Evolutionary conservation across 768 basidiomycete genomes (phyloP), one percentile per base, ranked within the genome.

Genomic region (Rhodotorula paludigena): DNA sequence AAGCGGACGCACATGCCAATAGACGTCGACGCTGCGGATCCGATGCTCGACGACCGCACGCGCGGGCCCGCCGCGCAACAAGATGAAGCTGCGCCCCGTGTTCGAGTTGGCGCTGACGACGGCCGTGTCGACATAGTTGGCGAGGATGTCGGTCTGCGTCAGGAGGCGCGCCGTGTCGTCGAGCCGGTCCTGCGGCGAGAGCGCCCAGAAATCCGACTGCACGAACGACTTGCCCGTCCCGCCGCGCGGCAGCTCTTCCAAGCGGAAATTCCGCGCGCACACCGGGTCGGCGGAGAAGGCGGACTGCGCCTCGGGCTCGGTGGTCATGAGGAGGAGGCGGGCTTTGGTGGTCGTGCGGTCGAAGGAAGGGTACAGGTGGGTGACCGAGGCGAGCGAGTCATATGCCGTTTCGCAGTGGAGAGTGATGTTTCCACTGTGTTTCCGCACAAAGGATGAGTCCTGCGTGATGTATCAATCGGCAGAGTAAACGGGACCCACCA

Each of bases 31-130:
- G 35, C 53, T 55, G 15, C 61, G 30, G 35, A 63, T 20, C 25
- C 16, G 8, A 5, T 54, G 53, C 25, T 48, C 39, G 3, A 38
- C 32, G 20, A 39, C 35, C 10, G 48, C 53, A 9, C 61, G 18
- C 9, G 30, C 23, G 6, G 61, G 61, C 16, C 61, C 61, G 3
- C 53, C 61, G 18, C 53, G 44, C 35, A 49, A 23, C 33, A 63
- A 47, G 45, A 63, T 47, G 7, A 63, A 14, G 20, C 16, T 47
- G 16, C 61, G 10, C 1, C 41, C 61, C 4, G 55, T 28, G 45
- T 63, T 63, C 53, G 61, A 63, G 54, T 63, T 63, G 18, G 61
- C 53, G n/a, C 53, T 55, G 36, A 56, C 53, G 35, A 63, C 54
- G 10, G 61, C 54, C 21, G 44, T 33, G 41, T 63, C 61, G 53